A percentile compares a stretch with the other conserved stretches of the same genome.
Conservation (phyloP, 2,329 filamentous ascomycete genomes). For the Curvularia verruculosa region DNA sequence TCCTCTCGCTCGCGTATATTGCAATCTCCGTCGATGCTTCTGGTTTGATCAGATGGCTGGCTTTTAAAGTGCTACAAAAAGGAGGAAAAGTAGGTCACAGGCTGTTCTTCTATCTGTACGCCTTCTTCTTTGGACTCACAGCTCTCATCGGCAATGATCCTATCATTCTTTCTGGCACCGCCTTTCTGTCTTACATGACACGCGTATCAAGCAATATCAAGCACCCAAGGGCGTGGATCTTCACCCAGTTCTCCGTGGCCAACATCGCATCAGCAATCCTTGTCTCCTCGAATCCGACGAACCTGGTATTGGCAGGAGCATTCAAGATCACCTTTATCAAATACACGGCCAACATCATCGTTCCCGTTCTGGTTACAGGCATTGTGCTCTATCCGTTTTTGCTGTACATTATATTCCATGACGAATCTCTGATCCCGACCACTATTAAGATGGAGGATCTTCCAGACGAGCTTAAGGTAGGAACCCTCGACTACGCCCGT, state of each 20-base stretch:
- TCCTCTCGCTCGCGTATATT: conserved; percentile 75
- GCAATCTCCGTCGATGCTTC: conserved; percentile 79
- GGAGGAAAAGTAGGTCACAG: conserved; percentile 70
- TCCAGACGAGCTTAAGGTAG: conserved; percentile 59
- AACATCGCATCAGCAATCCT: conserved; percentile 78
- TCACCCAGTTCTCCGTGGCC: conserved; percentile 72
- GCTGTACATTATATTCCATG: conserved; percentile 70
- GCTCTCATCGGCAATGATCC: conserved; percentile 77
- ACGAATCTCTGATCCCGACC: conserved; percentile 67
- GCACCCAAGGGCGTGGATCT: conserved; percentile 74
- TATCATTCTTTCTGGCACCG: conserved; percentile 74
- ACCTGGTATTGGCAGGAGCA: conserved; percentile 74
- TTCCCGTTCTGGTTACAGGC: conserved; percentile 71
- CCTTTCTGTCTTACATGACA: conserved; percentile 79
- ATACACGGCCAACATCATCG: conserved; percentile 79
- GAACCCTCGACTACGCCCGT: neutral
- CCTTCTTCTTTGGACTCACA: conserved; percentile 72
- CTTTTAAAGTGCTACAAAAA: conserved; percentile 72
- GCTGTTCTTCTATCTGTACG: conserved; percentile 75
- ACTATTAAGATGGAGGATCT: conserved; percentile 73
- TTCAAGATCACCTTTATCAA: conserved; percentile 74
- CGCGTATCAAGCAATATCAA: conserved; percentile 74
- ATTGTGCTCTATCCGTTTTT: conserved; percentile 72
- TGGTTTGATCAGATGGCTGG: conserved; percentile 71
- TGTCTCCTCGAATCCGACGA: conserved; percentile 79